phyloP scores from a whole-genome alignment of 306 rosid genomes.

The Hylodesmum podocarpum region DNA sequence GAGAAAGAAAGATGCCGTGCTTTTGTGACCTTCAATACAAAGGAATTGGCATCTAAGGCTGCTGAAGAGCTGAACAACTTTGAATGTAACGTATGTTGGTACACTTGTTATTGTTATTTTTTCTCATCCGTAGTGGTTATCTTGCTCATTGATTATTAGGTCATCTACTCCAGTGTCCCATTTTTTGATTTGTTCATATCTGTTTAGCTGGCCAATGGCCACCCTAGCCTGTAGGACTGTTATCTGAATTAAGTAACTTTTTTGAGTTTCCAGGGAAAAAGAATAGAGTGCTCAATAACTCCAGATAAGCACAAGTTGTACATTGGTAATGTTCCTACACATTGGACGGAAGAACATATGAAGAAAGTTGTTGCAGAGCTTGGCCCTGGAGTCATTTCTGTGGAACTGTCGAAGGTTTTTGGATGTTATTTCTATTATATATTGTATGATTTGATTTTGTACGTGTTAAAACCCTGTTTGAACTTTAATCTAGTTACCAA shows the following conservation, averaged over 20 bases:
- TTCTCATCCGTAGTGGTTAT: background rate
- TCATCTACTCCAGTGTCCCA: background rate
- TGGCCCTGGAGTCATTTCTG: conserved; percentile 70
- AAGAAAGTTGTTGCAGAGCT: conserved; percentile 45
- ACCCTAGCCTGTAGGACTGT: background rate
- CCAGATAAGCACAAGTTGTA: conserved; percentile 65
- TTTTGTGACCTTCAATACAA: conserved; percentile 68
- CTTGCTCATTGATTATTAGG: conserved; percentile 1
- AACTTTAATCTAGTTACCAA: conserved; percentile 7
- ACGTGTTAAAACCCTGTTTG: background rate
- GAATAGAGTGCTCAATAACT: conserved; percentile 59
- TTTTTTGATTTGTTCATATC: background rate
- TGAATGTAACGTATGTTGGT: conserved; percentile 53
- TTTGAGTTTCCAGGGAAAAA: conserved; percentile 53
- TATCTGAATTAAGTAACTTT: background rate
- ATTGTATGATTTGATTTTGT: background rate
- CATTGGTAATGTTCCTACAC: conserved; percentile 72
- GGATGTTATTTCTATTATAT: background rate
- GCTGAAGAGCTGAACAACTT: conserved; percentile 58
- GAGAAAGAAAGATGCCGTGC: conserved; percentile 56
- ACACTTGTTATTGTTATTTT: background rate
- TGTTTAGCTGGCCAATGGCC: background rate
- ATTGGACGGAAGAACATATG: conserved; percentile 61
- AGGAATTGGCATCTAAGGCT: conserved; percentile 69
- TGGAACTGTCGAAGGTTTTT: conserved; percentile 63